These are phyloP conservation scores for Fusarium oligoseptatum DNA, from an alignment of 2,329 filamentous ascomycete species.

Conservation along the genomic window DNA sequence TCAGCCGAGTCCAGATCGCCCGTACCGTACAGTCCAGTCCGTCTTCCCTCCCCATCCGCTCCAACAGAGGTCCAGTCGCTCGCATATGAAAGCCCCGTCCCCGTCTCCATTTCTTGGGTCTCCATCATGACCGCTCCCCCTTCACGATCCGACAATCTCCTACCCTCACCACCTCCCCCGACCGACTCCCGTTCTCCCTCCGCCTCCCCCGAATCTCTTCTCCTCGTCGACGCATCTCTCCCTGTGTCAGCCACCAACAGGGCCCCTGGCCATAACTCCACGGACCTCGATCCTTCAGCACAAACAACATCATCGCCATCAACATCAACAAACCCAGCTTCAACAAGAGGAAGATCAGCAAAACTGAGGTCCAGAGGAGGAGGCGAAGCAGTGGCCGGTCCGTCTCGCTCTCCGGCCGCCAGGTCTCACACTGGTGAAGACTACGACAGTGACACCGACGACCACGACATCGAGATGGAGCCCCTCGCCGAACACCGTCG, in stretches of 20 bases:
- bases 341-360: conserved; percentile 12
- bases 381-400: conserved; percentile 33
- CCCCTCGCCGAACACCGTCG: conserved; percentile 67
- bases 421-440: conserved; percentile 43
- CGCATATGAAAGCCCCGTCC: conserved; percentile 43
- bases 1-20: conserved; percentile 24
- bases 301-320: conserved; percentile 18
- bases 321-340: conserved; percentile 22
- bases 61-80: conserved; percentile 13
- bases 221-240: conserved; percentile 24
- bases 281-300: conserved; percentile 13
- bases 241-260: conserved; percentile 13
- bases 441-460: conserved; percentile 54
- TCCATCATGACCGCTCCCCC: conserved; percentile 43
- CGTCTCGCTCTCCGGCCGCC: conserved; percentile 27
- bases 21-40: conserved; percentile 8
- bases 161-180: conserved; percentile 24
- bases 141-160: conserved; percentile 30
- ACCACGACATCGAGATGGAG: conserved; percentile 68
- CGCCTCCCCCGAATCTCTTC: conserved; percentile 20
- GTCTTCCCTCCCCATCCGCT: conserved; percentile 4
- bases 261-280: neutral
- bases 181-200: conserved; percentile 24
- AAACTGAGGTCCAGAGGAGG: conserved; percentile 23
- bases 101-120: conserved; percentile 39